A percentile compares a stretch with the other conserved stretches of the same genome.
Conservation (phyloP, 139 green algal genomes). For the Chlamydomonas urium region DNA sequence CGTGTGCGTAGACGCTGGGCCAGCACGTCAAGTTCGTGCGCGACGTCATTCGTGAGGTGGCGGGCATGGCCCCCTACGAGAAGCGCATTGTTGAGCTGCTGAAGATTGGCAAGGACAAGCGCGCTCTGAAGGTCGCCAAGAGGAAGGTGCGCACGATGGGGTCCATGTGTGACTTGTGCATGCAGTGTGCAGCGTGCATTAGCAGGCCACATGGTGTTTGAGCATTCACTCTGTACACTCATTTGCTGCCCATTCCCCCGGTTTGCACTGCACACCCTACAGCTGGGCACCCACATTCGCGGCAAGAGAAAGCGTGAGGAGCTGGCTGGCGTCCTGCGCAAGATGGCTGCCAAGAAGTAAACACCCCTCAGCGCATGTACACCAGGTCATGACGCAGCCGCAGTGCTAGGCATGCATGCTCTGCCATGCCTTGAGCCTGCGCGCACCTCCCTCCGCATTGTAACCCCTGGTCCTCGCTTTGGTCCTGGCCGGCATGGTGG, state of each 20-base stretch:
- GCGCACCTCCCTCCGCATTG: too few species aligned
- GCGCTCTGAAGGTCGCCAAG: slow-evolving; percentile 94
- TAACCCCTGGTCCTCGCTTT: too few species aligned
- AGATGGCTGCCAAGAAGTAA: slow-evolving; percentile 9
- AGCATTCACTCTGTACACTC: neutral
- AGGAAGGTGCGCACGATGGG: slow-evolving; percentile 88
- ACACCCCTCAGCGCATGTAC: too few species aligned
- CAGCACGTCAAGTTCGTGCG: slow-evolving; percentile 88
- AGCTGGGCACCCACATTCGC: slow-evolving; percentile 93
- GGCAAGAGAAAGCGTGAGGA: slow-evolving; percentile 97
- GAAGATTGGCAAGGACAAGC: slow-evolving; percentile 94
- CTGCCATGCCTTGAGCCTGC: too few species aligned
- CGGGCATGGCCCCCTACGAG: slow-evolving; percentile 93
- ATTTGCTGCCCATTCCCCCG: neutral
- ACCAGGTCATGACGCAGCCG: too few species aligned
- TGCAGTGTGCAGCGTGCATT: too few species aligned
- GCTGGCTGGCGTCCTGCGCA: slow-evolving; percentile 70
- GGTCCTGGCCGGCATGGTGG: too few species aligned
- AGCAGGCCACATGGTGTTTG: neutral
- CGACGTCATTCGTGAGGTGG: slow-evolving; percentile 86
- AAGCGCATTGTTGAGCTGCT: slow-evolving; percentile 91
- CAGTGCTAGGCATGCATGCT: too few species aligned
- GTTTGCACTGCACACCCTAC: neutral
- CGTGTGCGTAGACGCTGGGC: slow-evolving; percentile 50
- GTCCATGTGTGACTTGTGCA: too few species aligned